phyloP scores from a whole-genome alignment of 2,329 filamentous ascomycete genomes.

The Neopestalotiopsis sp. region DNA sequence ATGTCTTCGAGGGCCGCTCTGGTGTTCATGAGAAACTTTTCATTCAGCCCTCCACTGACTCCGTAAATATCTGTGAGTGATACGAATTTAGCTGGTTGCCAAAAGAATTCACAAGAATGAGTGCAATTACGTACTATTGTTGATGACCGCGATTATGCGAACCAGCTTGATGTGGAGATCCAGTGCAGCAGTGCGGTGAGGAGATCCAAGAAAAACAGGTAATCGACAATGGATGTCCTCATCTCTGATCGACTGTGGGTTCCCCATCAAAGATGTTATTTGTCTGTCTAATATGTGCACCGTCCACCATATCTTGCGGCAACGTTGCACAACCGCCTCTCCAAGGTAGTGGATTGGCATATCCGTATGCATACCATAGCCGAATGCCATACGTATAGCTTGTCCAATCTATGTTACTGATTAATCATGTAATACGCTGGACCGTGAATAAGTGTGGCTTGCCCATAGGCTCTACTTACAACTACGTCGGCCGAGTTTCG shows the following conservation, averaged over 20 bases:
- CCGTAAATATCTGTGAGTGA: slow-evolving; percentile 34
- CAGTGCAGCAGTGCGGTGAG: slow-evolving; percentile 32
- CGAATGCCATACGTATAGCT: slow-evolving; percentile 53
- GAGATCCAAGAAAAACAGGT: slow-evolving; percentile 34
- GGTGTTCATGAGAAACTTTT: slow-evolving; percentile 36
- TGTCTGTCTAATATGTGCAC: slow-evolving; percentile 58
- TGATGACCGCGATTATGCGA: slow-evolving; percentile 34
- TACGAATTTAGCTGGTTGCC: fast-evolving
- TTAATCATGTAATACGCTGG: neutral
- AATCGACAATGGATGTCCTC: slow-evolving; percentile 53
- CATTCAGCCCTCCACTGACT: slow-evolving; percentile 33
- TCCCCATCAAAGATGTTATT: slow-evolving; percentile 58
- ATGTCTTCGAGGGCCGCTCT: slow-evolving; percentile 35
- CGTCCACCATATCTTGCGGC: slow-evolving; percentile 58
- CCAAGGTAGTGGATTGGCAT: slow-evolving; percentile 50
- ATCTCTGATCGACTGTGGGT: slow-evolving; percentile 53
- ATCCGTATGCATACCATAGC: slow-evolving; percentile 56
- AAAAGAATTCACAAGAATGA: neutral
- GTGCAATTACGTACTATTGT: slow-evolving; percentile 28
- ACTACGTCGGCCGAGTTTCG: slow-evolving; percentile 50
- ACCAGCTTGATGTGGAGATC: slow-evolving; percentile 39
- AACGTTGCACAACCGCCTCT: slow-evolving; percentile 46
- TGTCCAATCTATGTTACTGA: slow-evolving; percentile 48
- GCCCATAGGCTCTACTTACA: slow-evolving; percentile 33
- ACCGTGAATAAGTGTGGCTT: no score